Evolutionary conservation across 805 yeast genomes (phyloP).

Genomic region (Pichia scutulata): DNA sequence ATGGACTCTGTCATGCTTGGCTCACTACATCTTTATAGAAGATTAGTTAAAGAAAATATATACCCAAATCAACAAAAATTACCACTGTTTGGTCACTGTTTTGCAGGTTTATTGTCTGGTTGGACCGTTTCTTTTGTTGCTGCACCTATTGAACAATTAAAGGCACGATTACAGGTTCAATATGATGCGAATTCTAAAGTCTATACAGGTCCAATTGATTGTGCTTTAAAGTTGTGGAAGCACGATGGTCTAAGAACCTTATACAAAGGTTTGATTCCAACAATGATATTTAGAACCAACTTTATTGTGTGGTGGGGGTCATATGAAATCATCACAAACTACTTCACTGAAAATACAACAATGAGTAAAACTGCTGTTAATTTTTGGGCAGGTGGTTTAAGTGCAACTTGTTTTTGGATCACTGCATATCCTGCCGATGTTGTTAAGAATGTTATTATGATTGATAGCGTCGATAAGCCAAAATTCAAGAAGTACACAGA

Average conservation of each 20-base stretch:
- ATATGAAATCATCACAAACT: slow-evolving; percentile 68
- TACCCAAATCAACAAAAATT: slow-evolving; percentile 55
- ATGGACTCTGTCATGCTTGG: slow-evolving; percentile 94
- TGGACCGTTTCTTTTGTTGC: slow-evolving; percentile 94
- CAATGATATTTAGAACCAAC: slow-evolving; percentile 81
- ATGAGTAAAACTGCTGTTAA: slow-evolving; percentile 65
- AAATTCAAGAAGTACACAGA: slow-evolving; percentile 61
- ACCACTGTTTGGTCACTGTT: slow-evolving; percentile 66
- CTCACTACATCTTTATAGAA: slow-evolving; percentile 68
- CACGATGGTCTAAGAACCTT: slow-evolving; percentile 64
- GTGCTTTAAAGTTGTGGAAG: slow-evolving; percentile 48
- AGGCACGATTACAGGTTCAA: slow-evolving; percentile 84
- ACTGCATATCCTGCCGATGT: slow-evolving; percentile 88
- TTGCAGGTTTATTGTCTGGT: slow-evolving; percentile 80
- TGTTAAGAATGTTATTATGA: slow-evolving; percentile 77
- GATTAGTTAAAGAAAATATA: slow-evolving; percentile 55
- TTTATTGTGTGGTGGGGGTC: slow-evolving; percentile 94
- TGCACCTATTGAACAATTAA: slow-evolving; percentile 86
- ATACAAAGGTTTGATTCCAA: slow-evolving; percentile 76
- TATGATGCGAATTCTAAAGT: slow-evolving; percentile 65
- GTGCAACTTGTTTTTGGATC: slow-evolving; percentile 84
- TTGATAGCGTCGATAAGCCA: slow-evolving; percentile 68
- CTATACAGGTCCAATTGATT: slow-evolving; percentile 77
- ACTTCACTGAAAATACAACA: slow-evolving; percentile 56
- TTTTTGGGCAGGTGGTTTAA: slow-evolving; percentile 87